Evolutionary conservation across 768 basidiomycete species (phyloP).

Genomic region (Kwoniella sp.): DNA sequence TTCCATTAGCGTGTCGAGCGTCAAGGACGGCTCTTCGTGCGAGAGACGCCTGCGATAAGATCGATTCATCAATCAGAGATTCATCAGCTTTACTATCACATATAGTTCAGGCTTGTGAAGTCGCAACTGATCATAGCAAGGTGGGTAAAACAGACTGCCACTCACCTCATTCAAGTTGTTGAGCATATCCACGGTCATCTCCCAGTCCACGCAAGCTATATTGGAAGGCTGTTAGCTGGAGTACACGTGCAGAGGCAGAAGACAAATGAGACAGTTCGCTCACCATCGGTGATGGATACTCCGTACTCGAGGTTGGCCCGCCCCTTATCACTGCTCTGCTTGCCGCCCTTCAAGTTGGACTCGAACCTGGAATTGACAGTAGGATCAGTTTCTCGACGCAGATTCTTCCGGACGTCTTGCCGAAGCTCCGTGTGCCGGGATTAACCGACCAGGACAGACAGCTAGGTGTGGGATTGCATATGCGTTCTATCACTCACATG

Average conservation of each 20-base stretch:
- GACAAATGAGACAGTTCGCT: slow-evolving; percentile 4
- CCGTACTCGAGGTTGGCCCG: slow-evolving; percentile 57
- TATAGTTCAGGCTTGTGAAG: too few relatives aligned
- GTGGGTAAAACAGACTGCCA: background rate
- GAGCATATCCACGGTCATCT: slow-evolving; percentile 62
- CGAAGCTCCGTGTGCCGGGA: background rate
- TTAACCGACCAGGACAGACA: background rate
- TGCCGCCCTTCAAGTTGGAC: slow-evolving; percentile 68
- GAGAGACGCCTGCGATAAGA: slow-evolving; percentile 32
- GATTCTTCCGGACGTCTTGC: background rate
- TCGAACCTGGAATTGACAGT: slow-evolving; percentile 70
- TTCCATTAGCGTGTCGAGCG: slow-evolving; percentile 31
- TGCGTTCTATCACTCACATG: slow-evolving; percentile 35
- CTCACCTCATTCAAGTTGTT: slow-evolving; percentile 48
- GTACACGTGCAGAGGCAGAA: background rate
- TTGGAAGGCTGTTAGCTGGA: slow-evolving; percentile 1
- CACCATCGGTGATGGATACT: slow-evolving; percentile 55
- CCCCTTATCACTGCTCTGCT: slow-evolving; percentile 52
- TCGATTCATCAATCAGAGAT: slow-evolving; percentile 1
- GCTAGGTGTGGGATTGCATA: background rate
- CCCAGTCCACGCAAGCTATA: slow-evolving; percentile 81
- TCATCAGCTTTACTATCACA: too few relatives aligned
- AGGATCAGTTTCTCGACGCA: background rate
- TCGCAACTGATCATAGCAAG: too few relatives aligned
- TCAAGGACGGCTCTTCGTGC: slow-evolving; percentile 36